These are phyloP conservation scores for Penicillium sp. DNA, from an alignment of 2,329 filamentous ascomycete genomes.

Conservation along the genomic window DNA sequence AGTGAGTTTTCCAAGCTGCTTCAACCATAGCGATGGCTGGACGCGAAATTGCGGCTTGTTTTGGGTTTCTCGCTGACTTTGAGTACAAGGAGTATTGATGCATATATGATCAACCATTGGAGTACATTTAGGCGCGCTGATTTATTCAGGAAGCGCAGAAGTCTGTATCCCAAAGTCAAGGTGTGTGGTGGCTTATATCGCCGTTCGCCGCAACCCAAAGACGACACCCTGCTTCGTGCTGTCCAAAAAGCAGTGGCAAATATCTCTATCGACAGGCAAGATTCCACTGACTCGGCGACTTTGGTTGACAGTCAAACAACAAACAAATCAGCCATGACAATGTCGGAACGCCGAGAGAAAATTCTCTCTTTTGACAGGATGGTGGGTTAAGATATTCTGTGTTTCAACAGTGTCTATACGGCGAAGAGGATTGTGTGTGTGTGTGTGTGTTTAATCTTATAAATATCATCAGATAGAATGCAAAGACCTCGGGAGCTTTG, in stretches of 20 bases:
- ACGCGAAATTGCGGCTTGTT: too few species aligned
- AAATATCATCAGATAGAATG: too few species aligned
- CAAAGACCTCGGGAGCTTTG: too few species aligned
- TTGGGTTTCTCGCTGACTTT: too few species aligned
- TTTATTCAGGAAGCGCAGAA: background rate
- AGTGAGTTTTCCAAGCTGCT: background rate
- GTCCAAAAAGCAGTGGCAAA: conserved; percentile 1
- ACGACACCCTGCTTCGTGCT: conserved; percentile 6
- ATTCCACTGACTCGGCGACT: background rate
- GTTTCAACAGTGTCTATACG: too few species aligned
- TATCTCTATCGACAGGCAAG: background rate
- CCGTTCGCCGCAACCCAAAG: background rate
- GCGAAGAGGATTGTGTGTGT: too few species aligned
- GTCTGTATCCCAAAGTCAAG: conserved; percentile 1
- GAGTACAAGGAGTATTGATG: background rate
- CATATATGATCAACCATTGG: background rate
- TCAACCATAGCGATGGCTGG: too few species aligned
- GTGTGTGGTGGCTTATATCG: conserved; percentile 1
- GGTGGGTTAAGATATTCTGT: too few species aligned
- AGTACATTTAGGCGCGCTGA: background rate
- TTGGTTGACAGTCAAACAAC: background rate
- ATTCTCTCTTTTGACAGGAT: too few species aligned
- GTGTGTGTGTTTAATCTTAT: too few species aligned
- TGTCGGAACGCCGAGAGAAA: too few species aligned
- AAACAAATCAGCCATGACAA: background rate